phyloP scores from a whole-genome alignment of 805 yeast genomes.

The Wickerhamiella galacta region DNA sequence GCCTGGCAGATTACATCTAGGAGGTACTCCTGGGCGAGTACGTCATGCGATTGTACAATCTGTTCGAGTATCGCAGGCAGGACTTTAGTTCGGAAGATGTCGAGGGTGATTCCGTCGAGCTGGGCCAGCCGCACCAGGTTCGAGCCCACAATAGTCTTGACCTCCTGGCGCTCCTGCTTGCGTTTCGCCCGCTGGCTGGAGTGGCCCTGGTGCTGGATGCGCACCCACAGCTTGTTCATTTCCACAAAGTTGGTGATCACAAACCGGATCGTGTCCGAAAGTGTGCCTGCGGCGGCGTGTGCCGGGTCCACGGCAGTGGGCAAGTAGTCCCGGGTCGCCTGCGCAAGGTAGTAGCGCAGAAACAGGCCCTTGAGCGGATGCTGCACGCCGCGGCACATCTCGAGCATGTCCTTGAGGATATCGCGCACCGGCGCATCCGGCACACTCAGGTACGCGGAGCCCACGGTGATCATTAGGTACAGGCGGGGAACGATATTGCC shows the following conservation, averaged over 20 bases:
- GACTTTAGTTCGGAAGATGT: slow-evolving; percentile 30
- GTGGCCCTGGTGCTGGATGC: slow-evolving; percentile 91
- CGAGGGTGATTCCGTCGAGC: slow-evolving; percentile 48
- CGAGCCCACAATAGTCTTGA: slow-evolving; percentile 83
- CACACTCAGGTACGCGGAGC: slow-evolving; percentile 68
- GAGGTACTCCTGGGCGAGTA: slow-evolving; percentile 80
- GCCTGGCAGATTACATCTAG: slow-evolving; percentile 86
- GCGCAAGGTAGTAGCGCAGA: slow-evolving; percentile 74
- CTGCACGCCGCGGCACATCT: slow-evolving; percentile 94
- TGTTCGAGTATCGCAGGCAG: slow-evolving; percentile 77
- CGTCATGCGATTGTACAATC: slow-evolving; percentile 80
- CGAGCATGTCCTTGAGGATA: slow-evolving; percentile 88
- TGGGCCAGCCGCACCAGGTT: slow-evolving; percentile 81
- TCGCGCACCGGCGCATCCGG: slow-evolving; percentile 69
- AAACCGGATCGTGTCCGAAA: slow-evolving; percentile 59
- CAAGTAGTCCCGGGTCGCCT: slow-evolving; percentile 53
- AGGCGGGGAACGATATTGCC: slow-evolving; percentile 81
- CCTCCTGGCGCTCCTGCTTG: slow-evolving; percentile 64
- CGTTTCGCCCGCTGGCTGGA: slow-evolving; percentile 63
- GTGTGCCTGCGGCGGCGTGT: slow-evolving; percentile 5
- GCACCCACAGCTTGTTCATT: slow-evolving; percentile 96
- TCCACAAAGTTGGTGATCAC: slow-evolving; percentile 79
- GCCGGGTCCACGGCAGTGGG: slow-evolving; percentile 23
- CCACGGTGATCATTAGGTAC: slow-evolving; percentile 89
- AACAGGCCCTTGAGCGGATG: slow-evolving; percentile 88